Percentiles rank a stretch among this genome's conserved stretches.
Evolutionary conservation across 2,329 filamentous ascomycete genomes (phyloP).

Genomic region (Cordyceps tenuipes): DNA sequence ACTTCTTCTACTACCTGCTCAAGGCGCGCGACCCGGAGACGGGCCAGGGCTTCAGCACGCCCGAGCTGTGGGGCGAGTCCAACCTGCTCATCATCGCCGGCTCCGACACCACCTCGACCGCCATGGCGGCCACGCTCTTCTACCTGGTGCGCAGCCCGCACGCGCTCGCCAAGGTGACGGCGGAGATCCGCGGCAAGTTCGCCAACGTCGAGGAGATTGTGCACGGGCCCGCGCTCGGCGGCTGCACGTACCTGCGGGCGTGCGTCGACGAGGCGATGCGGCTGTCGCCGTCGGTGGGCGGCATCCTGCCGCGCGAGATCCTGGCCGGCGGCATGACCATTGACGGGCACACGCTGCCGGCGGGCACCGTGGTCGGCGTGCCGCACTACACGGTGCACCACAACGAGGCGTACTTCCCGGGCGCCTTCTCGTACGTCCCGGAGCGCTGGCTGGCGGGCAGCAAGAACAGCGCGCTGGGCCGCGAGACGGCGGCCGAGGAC

Average conservation of each 20-base stretch:
- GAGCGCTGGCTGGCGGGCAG: slow-evolving; percentile 56
- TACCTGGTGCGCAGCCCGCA: slow-evolving; percentile 48
- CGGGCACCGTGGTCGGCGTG: slow-evolving; percentile 54
- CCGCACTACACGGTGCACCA: slow-evolving; percentile 64
- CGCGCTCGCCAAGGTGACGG: slow-evolving; percentile 37
- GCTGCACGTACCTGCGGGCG: slow-evolving; percentile 51
- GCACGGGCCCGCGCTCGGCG: slow-evolving; percentile 39
- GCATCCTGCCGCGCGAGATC: slow-evolving; percentile 52
- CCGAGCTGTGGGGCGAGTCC: slow-evolving; percentile 63
- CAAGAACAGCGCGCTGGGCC: slow-evolving; percentile 27
- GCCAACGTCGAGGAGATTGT: slow-evolving; percentile 44
- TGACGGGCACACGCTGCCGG: slow-evolving; percentile 45
- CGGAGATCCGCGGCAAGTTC: slow-evolving; percentile 47
- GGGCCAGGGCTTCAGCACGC: slow-evolving; percentile 54
- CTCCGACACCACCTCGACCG: slow-evolving; percentile 64
- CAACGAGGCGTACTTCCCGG: slow-evolving; percentile 52
- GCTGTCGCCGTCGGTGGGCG: slow-evolving; percentile 52
- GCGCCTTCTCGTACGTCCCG: slow-evolving; percentile 50
- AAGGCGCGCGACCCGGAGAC: slow-evolving; percentile 65
- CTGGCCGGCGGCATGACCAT: slow-evolving; percentile 45
- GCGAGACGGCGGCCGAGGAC: slow-evolving; percentile 39
- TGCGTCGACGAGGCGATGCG: slow-evolving; percentile 61
- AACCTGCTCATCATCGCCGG: slow-evolving; percentile 65
- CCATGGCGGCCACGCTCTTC: slow-evolving; percentile 54
- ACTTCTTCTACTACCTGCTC: slow-evolving; percentile 70